Conservation (phyloP, 202 grass and related monocot species). For the Carex sylvatica region DNA sequence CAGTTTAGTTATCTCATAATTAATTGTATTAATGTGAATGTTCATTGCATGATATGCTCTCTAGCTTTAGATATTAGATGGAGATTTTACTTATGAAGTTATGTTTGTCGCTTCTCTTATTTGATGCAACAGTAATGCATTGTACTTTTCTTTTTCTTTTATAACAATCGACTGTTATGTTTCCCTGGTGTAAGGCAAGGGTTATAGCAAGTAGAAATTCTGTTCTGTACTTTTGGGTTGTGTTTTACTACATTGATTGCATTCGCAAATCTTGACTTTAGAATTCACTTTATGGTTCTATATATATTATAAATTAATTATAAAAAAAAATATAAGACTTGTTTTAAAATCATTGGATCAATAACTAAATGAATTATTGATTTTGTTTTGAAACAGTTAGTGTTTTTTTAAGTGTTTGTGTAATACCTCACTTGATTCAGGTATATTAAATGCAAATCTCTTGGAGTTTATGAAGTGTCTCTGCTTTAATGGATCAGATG, state of each 20-base stretch:
- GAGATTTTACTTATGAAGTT: neutral
- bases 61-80: constrained; percentile 16
- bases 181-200: neutral
- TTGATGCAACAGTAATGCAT: neutral
- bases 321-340: neutral
- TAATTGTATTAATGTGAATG: constrained; percentile 19
- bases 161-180: neutral
- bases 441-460: constrained; percentile 27
- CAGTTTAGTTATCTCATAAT: constrained; percentile 1
- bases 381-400: neutral
- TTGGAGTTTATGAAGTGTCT: constrained; percentile 17
- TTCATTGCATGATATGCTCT: neutral
- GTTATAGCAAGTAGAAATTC: neutral
- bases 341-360: neutral
- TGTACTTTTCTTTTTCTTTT: constrained; percentile 4
- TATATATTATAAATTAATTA: neutral
- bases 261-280: neutral
- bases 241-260: neutral
- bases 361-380: neutral
- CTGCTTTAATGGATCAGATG: constrained; percentile 27
- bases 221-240: neutral
- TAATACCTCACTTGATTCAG: constrained; percentile 21
- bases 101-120: neutral
- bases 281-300: neutral
- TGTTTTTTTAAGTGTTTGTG: neutral